These are phyloP conservation scores for Blastomyces gilchristii DNA, from an alignment of 2,329 filamentous ascomycete species.

Conservation along the genomic window DNA sequence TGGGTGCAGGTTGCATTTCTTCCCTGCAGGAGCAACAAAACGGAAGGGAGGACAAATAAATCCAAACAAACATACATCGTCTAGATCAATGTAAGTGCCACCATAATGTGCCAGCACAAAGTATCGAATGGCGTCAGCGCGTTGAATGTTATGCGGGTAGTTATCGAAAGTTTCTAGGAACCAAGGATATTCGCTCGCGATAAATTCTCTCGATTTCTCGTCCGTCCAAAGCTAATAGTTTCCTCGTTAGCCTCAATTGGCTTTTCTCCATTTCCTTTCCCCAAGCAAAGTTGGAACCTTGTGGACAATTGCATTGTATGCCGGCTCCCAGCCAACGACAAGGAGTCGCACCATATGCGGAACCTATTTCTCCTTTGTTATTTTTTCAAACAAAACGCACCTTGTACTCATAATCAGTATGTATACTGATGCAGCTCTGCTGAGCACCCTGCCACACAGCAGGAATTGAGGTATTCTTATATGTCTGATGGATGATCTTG, in stretches of 20 bases:
- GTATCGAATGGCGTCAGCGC: constrained; percentile 69
- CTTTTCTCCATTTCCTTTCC: background rate
- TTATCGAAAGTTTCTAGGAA: constrained; percentile 64
- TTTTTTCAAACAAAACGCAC: constrained; percentile 32
- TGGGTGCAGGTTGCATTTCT: background rate
- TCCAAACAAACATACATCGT: constrained; percentile 44
- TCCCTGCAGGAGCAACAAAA: background rate
- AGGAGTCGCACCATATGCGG: background rate
- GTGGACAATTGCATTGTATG: background rate
- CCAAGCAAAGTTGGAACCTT: background rate
- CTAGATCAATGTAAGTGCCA: constrained; percentile 71
- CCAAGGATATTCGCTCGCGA: constrained; percentile 64
- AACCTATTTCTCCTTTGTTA: background rate
- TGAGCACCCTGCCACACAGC: constrained; percentile 56
- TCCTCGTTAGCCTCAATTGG: background rate
- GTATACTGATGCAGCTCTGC: constrained; percentile 55
- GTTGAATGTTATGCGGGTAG: constrained; percentile 66
- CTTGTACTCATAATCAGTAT: constrained; percentile 65
- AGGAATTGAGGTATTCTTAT: constrained; percentile 60
- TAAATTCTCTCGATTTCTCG: constrained; percentile 57
- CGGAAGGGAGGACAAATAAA: background rate
- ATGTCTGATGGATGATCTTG: constrained; percentile 70
- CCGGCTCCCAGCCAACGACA: background rate
- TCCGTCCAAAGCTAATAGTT: constrained; percentile 61
- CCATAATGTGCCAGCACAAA: constrained; percentile 68